Base-by-base conservation (phyloP, 805 yeast genomes). In the Teunomyces stri region DNA sequence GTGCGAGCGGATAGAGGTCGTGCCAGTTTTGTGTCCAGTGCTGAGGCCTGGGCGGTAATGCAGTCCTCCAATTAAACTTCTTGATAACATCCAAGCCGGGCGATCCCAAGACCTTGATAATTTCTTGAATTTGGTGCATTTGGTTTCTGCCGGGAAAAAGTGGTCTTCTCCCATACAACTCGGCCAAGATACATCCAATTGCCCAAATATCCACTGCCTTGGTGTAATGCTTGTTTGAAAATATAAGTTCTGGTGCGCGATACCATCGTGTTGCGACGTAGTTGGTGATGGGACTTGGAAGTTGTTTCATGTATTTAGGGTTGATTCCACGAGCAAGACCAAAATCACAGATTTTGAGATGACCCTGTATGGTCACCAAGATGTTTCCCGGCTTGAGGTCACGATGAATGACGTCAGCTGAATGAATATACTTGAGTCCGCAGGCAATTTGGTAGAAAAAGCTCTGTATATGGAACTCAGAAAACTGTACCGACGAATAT, bases 231-330 rank as follows among this genome's bases (percentile, higher is more conserved):
- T 73, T 76, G 47, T 78, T 74, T 9, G 87, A 76, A 29, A 90
- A 65, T 38, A 91, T 79, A 42, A 91, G 72, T 59, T 91, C 98
- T 0, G 98, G 98, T 0, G 97, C 97, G 39, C 98, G 74, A 59
- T 91, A 91, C 96, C 97, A 91, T 48, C 97, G 70, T 0, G 97
- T 91, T 0, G 97, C 97, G 20, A 91, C 97, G 60, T 91, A 91
- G 55, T 82, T 84, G 9, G 96, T 87, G 22, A 87, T 87, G 12
- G 78, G 73, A 27, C 69, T 58, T 3, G 69, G 51, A 33, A 62
- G 68, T 12, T 70, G 64, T 43, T 63, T 67, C 50, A 64, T 52
- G 41, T 43, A 61, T 16, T 48, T 51, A 7, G 61, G 69, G 57
- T 59, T 66, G 10, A 89, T 73, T 1, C 96, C 95, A 59, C 97